phyloP scores from a whole-genome alignment of 768 basidiomycete genomes.

The Thelephora ganbajun region DNA sequence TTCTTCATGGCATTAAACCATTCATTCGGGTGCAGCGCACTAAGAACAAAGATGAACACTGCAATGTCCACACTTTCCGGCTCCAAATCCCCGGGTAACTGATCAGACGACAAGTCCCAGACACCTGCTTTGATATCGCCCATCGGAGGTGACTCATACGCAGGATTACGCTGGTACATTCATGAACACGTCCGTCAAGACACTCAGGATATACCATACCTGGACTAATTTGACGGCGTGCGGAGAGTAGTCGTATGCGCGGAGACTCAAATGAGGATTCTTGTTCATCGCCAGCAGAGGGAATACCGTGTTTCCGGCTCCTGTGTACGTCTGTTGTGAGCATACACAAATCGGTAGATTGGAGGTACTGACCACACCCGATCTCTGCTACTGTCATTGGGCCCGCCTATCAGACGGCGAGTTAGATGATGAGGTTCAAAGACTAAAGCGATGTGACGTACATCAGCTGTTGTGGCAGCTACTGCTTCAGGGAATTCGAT shows the following conservation, averaged over 20 bases:
- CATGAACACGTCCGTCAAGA: not conserved
- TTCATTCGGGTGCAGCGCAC: constrained; percentile 86
- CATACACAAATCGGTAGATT: not conserved
- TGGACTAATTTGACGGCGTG: constrained; percentile 86
- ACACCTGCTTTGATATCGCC: constrained; percentile 70
- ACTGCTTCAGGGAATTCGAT: constrained; percentile 91
- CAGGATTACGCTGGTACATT: constrained; percentile 42
- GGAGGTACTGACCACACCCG: constrained; percentile 58
- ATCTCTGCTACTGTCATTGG: constrained; percentile 68
- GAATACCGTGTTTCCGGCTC: constrained; percentile 91
- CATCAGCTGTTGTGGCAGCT: constrained; percentile 50
- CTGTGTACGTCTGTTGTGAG: constrained; percentile 21
- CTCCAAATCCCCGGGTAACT: constrained; percentile 47
- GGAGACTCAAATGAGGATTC: constrained; percentile 61
- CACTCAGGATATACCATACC: constrained; percentile 25
- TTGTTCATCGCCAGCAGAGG: constrained; percentile 73
- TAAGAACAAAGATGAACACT: constrained; percentile 88
- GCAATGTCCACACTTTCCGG: constrained; percentile 73
- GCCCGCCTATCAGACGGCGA: constrained; percentile 44
- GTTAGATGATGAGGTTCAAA: not conserved
- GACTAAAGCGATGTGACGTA: constrained; percentile 15
- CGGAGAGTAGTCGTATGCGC: constrained; percentile 83
- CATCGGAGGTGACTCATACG: constrained; percentile 51
- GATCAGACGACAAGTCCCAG: constrained; percentile 75
- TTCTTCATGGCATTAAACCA: constrained; percentile 79